Percentiles rank a stretch among this genome's conserved stretches.
These are phyloP conservation scores for Tremella fuciformis DNA, from an alignment of 768 basidiomycete genomes.

Conservation along the genomic window DNA sequence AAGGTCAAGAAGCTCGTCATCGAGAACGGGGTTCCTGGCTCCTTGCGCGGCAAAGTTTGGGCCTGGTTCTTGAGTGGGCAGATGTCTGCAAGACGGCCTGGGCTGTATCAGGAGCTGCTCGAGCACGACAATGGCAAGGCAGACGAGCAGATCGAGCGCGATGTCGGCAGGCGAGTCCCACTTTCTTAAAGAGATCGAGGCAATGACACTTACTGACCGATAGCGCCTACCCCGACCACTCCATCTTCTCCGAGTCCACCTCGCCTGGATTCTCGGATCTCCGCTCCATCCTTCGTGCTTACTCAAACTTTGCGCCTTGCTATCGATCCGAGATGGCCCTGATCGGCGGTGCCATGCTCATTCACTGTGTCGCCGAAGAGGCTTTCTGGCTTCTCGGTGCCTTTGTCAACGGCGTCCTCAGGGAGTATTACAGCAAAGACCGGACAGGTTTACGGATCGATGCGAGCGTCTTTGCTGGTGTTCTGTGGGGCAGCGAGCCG, in stretches of 20 bases:
- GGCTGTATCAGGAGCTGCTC: slow-evolving; percentile 40
- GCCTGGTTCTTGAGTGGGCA: slow-evolving; percentile 43
- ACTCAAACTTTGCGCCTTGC: slow-evolving; percentile 36
- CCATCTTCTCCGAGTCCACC: slow-evolving; percentile 29
- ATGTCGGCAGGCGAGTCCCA: slow-evolving; percentile 33
- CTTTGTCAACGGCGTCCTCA: slow-evolving; percentile 36
- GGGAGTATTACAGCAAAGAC: slow-evolving; percentile 35
- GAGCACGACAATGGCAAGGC: slow-evolving; percentile 34
- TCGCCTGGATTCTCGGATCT: slow-evolving; percentile 39
- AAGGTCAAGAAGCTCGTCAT: slow-evolving; percentile 45
- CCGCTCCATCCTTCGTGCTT: slow-evolving; percentile 37
- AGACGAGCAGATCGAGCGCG: slow-evolving; percentile 36
- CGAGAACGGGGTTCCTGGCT: slow-evolving; percentile 38
- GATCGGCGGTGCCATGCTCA: slow-evolving; percentile 38
- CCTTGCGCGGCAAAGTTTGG: slow-evolving; percentile 46
- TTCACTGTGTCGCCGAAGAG: slow-evolving; percentile 49
- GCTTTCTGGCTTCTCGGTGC: slow-evolving; percentile 44
- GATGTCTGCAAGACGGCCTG: slow-evolving; percentile 32
- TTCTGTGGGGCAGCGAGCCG: slow-evolving; percentile 36
- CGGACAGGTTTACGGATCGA: slow-evolving; percentile 30
- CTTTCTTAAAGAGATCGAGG: not conserved
- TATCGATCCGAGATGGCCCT: slow-evolving; percentile 39
- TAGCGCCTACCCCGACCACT: slow-evolving; percentile 41
- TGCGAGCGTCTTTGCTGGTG: slow-evolving; percentile 31
- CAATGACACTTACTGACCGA: not conserved